Evolutionary conservation across 140 eudicot species (phyloP).

Genomic region (Anethum foeniculum): DNA sequence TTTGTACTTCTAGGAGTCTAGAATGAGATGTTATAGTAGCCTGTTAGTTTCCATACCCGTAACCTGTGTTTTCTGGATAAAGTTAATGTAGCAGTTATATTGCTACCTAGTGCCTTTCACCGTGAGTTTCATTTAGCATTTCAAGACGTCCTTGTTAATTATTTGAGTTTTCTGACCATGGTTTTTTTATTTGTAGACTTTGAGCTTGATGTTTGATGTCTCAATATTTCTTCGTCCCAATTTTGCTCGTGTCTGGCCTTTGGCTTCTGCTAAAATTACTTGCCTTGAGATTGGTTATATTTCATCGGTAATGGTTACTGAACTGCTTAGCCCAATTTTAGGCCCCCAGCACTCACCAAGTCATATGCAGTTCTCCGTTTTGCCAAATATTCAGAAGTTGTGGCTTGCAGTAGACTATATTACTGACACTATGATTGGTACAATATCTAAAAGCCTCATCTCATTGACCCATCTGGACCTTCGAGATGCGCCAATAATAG

Average conservation of each 20-base stretch:
- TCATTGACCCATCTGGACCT: conserved; percentile 78
- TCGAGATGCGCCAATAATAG: conserved; percentile 91
- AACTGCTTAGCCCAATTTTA: conserved; percentile 63
- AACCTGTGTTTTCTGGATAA: not conserved
- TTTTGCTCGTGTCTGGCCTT: conserved; percentile 78
- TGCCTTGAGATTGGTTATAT: conserved; percentile 82
- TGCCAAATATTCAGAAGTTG: conserved; percentile 59
- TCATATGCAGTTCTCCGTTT: conserved; percentile 29
- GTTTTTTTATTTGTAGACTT: conserved; percentile 50
- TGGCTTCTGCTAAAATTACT: conserved; percentile 55
- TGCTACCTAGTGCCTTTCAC: not conserved
- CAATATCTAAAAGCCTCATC: conserved; percentile 53
- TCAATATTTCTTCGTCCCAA: conserved; percentile 67
- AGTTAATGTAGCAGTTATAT: not conserved
- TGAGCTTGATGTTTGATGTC: conserved; percentile 82
- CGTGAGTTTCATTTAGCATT: not conserved
- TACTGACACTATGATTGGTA: conserved; percentile 75
- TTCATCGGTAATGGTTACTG: conserved; percentile 76
- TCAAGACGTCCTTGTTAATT: not conserved
- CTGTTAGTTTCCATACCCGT: not conserved
- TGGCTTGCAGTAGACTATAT: conserved; percentile 88
- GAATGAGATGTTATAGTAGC: not conserved
- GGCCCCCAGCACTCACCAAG: conserved; percentile 41
- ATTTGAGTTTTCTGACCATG: conserved; percentile 17
- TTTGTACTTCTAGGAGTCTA: not conserved